Evolutionary conservation across 2,329 filamentous ascomycete genomes (phyloP).

Genomic region (Huntiella savannae): DNA sequence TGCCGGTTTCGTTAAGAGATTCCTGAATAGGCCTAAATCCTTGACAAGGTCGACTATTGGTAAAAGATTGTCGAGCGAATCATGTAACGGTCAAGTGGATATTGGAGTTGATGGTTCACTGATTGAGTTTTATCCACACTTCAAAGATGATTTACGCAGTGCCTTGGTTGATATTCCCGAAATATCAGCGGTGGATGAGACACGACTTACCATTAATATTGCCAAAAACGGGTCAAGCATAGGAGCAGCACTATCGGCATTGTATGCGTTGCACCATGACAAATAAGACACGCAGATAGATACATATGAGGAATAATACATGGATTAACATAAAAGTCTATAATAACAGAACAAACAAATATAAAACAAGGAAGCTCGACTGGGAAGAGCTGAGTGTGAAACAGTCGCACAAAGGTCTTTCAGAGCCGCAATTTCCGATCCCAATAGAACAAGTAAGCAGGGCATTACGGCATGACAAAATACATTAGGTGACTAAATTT

Average conservation of each 20-base stretch:
- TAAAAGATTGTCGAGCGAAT: not conserved
- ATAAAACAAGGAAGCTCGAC: not conserved
- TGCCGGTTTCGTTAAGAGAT: no score
- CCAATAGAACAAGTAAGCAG: no score
- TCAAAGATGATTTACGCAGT: slow-evolving; percentile 44
- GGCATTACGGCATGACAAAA: not conserved
- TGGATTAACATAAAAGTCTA: slow-evolving; percentile 8
- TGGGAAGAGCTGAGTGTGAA: not conserved
- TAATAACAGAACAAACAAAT: not conserved
- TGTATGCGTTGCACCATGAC: slow-evolving; percentile 10
- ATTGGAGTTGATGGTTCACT: slow-evolving; percentile 54
- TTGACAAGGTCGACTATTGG: not conserved
- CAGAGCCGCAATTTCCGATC: no score
- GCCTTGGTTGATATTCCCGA: slow-evolving; percentile 42
- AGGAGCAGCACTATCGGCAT: slow-evolving; percentile 50
- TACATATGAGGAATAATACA: no score
- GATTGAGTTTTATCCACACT: slow-evolving; percentile 54
- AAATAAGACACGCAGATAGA: not conserved
- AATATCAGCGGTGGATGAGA: slow-evolving; percentile 41
- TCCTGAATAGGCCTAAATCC: not conserved
- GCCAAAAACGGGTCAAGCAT: slow-evolving; percentile 57
- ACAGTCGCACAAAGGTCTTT: not conserved
- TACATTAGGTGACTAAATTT: not conserved
- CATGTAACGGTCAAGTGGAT: slow-evolving; percentile 32
- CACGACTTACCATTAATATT: slow-evolving; percentile 48